phyloP scores from a whole-genome alignment of 2,329 filamentous ascomycete species.

The Penicillium glabrum region DNA sequence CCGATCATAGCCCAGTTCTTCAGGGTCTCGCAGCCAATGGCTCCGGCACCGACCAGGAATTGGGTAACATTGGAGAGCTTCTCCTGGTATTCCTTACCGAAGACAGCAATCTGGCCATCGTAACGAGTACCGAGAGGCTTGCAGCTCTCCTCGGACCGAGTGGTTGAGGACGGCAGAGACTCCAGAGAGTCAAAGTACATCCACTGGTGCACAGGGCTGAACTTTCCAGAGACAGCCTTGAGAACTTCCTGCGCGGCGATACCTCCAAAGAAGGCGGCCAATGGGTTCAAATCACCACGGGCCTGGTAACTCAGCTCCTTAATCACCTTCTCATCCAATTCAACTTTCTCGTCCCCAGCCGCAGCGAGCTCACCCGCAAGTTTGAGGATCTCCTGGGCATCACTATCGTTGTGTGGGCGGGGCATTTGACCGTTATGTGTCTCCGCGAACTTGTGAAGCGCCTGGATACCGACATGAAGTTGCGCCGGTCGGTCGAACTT shows the following conservation, averaged over 20 bases:
- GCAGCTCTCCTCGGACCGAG: conserved; percentile 82
- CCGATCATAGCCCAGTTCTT: conserved; percentile 99
- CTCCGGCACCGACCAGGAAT: conserved; percentile 93
- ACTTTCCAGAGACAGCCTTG: conserved; percentile 97
- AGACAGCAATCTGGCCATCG: conserved; percentile 95
- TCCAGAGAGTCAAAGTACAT: conserved; percentile 98
- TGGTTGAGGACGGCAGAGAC: conserved; percentile 74
- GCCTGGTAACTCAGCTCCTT: conserved; percentile 95
- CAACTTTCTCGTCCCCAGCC: conserved; percentile 66
- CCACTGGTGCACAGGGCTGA: conserved; percentile 92
- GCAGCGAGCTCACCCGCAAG: conserved; percentile 73
- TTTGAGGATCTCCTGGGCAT: conserved; percentile 75
- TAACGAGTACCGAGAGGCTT: conserved; percentile 83
- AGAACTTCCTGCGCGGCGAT: conserved; percentile 91
- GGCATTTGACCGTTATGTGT: conserved; percentile 71
- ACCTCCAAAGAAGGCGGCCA: conserved; percentile 94
- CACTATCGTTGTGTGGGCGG: conserved; percentile 77
- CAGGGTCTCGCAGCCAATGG: conserved; percentile 97
- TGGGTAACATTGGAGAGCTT: conserved; percentile 88
- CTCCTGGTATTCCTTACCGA: conserved; percentile 89
- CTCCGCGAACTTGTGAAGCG: conserved; percentile 81
- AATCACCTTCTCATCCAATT: conserved; percentile 88
- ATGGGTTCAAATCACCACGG: conserved; percentile 81
- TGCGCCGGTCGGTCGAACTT: conserved; percentile 95
- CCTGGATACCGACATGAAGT: conserved; percentile 89